phyloP scores from a whole-genome alignment of 129 eudicot genomes.

The Flaveria robusta region DNA sequence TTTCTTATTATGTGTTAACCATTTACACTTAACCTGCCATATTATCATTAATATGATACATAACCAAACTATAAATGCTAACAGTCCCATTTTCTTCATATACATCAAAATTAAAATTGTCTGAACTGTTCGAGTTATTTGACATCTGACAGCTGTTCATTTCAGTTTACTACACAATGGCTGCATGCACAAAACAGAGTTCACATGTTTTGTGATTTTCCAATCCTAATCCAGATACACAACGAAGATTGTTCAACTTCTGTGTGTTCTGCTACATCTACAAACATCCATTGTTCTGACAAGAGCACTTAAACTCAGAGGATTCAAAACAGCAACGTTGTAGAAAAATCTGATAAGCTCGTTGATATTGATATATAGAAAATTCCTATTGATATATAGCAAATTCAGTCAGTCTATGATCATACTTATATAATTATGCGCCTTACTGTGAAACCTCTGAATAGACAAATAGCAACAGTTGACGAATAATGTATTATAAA shows the following conservation, averaged over 20 bases:
- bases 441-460: background rate
- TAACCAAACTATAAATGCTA: background rate
- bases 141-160: background rate
- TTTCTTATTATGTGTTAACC: background rate
- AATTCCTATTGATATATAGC: background rate
- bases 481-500: background rate
- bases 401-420: background rate
- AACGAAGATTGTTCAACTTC: background rate
- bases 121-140: background rate
- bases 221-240: background rate
- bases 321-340: background rate
- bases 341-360: background rate
- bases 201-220: background rate
- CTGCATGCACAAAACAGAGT: conserved; percentile 1
- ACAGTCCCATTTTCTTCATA: background rate
- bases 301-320: background rate
- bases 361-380: background rate
- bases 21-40: conserved; percentile 1
- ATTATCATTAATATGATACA: conserved; percentile 2
- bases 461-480: background rate
- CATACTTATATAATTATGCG: background rate
- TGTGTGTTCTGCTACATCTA: conserved; percentile 1
- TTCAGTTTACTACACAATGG: background rate
- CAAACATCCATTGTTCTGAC: conserved; percentile 6
- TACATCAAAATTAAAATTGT: conserved; percentile 13